phyloP scores from a whole-genome alignment of 768 basidiomycete genomes.

The Russula compacta region DNA sequence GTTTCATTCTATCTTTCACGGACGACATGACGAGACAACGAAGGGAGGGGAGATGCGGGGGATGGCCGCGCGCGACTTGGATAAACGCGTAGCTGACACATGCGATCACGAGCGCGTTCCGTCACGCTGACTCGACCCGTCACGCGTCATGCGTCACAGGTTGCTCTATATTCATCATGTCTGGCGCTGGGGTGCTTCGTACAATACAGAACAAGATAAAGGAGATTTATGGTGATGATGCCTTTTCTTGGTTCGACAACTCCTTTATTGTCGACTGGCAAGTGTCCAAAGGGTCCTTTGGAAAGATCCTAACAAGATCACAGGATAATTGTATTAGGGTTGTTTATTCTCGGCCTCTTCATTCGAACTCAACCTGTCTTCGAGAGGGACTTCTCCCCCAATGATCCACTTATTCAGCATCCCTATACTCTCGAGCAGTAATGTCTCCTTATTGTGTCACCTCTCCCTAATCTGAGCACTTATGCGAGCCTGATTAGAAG shows the following conservation, averaged over 20 bases:
- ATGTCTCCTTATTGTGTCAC: background rate
- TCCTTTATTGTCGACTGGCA: constrained; percentile 52
- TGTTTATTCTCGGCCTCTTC: constrained; percentile 37
- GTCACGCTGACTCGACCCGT: background rate
- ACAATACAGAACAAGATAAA: constrained; percentile 7
- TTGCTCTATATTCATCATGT: background rate
- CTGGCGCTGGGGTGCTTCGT: background rate
- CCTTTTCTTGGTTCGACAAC: constrained; percentile 26
- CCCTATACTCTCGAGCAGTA: constrained; percentile 15
- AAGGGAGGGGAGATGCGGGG: background rate
- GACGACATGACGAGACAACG: constrained; percentile 4
- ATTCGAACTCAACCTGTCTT: constrained; percentile 28
- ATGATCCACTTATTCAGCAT: constrained; percentile 45
- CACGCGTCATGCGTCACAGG: background rate
- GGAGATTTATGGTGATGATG: constrained; percentile 20
- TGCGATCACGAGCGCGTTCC: constrained; percentile 1
- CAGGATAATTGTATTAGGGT: constrained; percentile 27
- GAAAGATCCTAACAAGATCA: constrained; percentile 7
- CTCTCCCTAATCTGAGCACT: background rate
- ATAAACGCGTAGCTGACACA: background rate
- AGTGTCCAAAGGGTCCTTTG: background rate
- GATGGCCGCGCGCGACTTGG: background rate
- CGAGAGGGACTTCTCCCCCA: constrained; percentile 23
- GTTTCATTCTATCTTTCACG: constrained; percentile 16
- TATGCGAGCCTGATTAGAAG: constrained; percentile 26